A percentile compares a stretch with the other conserved stretches of the same genome.
These are phyloP conservation scores for Suillus ampliporus DNA, from an alignment of 768 basidiomycete species.

Conservation along the genomic window DNA sequence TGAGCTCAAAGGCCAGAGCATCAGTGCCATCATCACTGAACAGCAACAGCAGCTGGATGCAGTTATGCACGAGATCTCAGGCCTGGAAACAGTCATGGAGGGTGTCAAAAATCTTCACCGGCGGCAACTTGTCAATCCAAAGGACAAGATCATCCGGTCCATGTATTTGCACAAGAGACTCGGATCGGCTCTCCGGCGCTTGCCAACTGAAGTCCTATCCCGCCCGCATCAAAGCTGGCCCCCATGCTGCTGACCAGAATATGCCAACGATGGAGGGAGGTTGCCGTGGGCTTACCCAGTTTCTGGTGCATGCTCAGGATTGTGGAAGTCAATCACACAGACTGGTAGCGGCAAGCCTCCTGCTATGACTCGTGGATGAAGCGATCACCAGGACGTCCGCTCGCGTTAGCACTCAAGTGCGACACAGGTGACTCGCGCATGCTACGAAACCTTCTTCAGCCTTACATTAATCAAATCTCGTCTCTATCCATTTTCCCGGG, in stretches of 20 bases:
- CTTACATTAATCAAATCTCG: slow-evolving; percentile 19
- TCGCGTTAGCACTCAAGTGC: slow-evolving; percentile 25
- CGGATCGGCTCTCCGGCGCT: slow-evolving; percentile 37
- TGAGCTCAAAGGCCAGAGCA: neutral
- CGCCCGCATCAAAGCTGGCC: slow-evolving; percentile 15
- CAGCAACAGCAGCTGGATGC: slow-evolving; percentile 21
- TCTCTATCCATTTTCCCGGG: too few species aligned
- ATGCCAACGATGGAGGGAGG: slow-evolving; percentile 47
- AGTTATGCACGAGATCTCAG: slow-evolving; percentile 17
- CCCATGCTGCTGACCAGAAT: slow-evolving; percentile 49
- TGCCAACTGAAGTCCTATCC: slow-evolving; percentile 34
- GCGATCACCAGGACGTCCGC: slow-evolving; percentile 20
- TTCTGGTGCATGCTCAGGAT: slow-evolving; percentile 52
- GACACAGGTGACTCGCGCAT: neutral
- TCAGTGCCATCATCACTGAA: slow-evolving; percentile 23
- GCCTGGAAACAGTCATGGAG: slow-evolving; percentile 22
- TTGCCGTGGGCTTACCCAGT: slow-evolving; percentile 45
- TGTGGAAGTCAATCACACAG: slow-evolving; percentile 4
- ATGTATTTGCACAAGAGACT: slow-evolving; percentile 29
- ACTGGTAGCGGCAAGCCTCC: slow-evolving; percentile 17
- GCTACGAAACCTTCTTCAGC: slow-evolving; percentile 17
- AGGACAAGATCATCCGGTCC: slow-evolving; percentile 19
- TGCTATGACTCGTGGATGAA: slow-evolving; percentile 16
- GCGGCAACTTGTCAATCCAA: slow-evolving; percentile 20
- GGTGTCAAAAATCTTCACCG: slow-evolving; percentile 16